These are phyloP conservation scores for Brassica cretica DNA, from an alignment of 345 rosid genomes.

Conservation along the genomic window DNA sequence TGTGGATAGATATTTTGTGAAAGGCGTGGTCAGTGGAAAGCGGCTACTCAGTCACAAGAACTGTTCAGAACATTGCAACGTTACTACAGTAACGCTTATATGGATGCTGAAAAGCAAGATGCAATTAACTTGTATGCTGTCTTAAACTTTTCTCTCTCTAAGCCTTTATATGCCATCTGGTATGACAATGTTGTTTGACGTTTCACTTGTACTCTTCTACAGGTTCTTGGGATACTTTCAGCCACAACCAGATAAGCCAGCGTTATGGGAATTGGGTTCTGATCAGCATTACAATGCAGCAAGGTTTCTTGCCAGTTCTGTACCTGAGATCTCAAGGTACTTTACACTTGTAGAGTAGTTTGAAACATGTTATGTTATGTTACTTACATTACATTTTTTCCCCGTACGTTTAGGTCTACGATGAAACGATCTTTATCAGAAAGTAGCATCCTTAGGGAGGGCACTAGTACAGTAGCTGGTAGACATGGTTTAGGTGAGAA, in stretches of 20 bases:
- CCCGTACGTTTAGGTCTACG: background rate
- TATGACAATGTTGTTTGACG: slow-evolving; percentile 6
- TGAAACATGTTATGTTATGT: background rate
- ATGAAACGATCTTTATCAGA: slow-evolving; percentile 84
- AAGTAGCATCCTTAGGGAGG: slow-evolving; percentile 64
- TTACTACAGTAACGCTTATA: slow-evolving; percentile 86
- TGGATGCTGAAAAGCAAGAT: slow-evolving; percentile 90
- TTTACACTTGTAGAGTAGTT: background rate
- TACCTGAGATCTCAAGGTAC: slow-evolving; percentile 53
- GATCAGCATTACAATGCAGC: slow-evolving; percentile 69
- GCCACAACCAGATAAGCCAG: slow-evolving; percentile 84
- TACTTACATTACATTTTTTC: slow-evolving; percentile 8
- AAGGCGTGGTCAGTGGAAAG: slow-evolving; percentile 98
- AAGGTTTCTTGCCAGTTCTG: slow-evolving; percentile 45
- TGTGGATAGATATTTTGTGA: slow-evolving; percentile 78
- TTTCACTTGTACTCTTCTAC: slow-evolving; percentile 29
- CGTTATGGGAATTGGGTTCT: slow-evolving; percentile 84
- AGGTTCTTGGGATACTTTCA: slow-evolving; percentile 97
- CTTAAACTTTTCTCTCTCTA: background rate
- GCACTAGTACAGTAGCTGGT: slow-evolving; percentile 32
- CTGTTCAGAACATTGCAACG: slow-evolving; percentile 83
- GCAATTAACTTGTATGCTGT: slow-evolving; percentile 89
- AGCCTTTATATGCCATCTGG: background rate
- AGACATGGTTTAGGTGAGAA: slow-evolving; percentile 45
- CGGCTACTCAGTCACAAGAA: slow-evolving; percentile 96